phyloP scores from a whole-genome alignment of 208 protist species.

The Phytomonas serpens region DNA sequence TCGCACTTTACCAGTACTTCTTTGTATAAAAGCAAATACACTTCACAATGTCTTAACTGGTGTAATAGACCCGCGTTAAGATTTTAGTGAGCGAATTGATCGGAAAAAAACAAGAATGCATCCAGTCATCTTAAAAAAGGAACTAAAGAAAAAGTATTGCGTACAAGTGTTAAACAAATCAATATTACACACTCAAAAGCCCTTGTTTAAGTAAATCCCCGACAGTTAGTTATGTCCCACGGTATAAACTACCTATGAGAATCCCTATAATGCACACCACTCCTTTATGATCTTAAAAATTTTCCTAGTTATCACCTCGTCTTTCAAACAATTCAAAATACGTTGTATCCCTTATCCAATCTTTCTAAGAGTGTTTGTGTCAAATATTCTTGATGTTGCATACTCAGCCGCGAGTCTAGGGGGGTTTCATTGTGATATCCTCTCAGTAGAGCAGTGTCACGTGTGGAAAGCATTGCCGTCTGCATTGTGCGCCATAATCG shows the following conservation, averaged over 20 bases:
- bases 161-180: background rate
- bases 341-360: background rate
- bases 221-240: background rate
- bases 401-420: slow-evolving; percentile 62
- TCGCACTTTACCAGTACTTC: background rate
- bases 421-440: slow-evolving; percentile 33
- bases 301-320: background rate
- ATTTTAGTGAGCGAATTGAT: background rate
- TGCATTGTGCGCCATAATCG: slow-evolving; percentile 79
- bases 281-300: background rate
- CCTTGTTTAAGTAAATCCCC: background rate
- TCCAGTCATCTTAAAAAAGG: background rate
- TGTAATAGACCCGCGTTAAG: background rate
- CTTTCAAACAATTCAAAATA: background rate
- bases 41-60: background rate
- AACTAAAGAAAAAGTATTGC: background rate
- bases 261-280: background rate
- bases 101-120: background rate
- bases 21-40: background rate
- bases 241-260: background rate
- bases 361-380: slow-evolving; percentile 62
- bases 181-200: background rate
- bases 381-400: slow-evolving; percentile 51
- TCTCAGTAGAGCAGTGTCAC: slow-evolving; percentile 54
- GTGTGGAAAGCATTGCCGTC: slow-evolving; percentile 73